Evolutionary conservation across 1,284 basidiomycete genomes (phyloP), one percentile per base, ranked within the genome.

Genomic region (Agroathelia rolfsii): DNA sequence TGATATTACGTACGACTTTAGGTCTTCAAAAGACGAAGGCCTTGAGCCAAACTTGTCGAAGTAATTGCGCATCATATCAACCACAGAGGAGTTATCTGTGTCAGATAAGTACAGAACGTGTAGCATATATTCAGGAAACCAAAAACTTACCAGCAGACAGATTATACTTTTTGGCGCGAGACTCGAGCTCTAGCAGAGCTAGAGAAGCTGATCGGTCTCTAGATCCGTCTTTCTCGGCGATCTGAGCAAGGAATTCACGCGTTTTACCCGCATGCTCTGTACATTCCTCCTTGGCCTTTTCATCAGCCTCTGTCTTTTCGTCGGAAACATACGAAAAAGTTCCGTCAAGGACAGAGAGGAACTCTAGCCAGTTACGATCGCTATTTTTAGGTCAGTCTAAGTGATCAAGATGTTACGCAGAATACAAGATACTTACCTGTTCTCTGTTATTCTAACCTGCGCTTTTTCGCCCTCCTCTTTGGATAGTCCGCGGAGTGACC

Each of bases 281-380:
- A 30, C 58, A 51, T 14, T 61, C 48, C 28, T 48, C 51, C 43
- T 49, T 51, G 34, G 22, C 34, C 33, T 45, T 45, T 20, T 51
- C 52, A 40, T 61, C 62, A 38, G 38, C 37, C 32, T 41, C 44
- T n/a, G n/a, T n/a, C n/a, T n/a, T n/a, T n/a, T 35, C 35, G 35
- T 43, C 45, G 1, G 48, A 43, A n/a, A 66, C 34, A 26, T 59
- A 51, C 17, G 57, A 53, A 42, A 86, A 78, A 2, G 76, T 66
- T 0, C 70, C 74, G 38, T 86, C 76, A 3, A 88, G 53, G 10
- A 85, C 55, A 3, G 82, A 69, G 27, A 80, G 51, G 49, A 89
- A 85, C 46, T 88, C 84, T 9, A 85, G 62, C 84, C 86, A 90
- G 45, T 89, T 89, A 27, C 80, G 76, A 47, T 88, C 81, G 30